phyloP scores from a whole-genome alignment of 1,284 basidiomycete genomes.

The Papiliotrema fonsecae region DNA sequence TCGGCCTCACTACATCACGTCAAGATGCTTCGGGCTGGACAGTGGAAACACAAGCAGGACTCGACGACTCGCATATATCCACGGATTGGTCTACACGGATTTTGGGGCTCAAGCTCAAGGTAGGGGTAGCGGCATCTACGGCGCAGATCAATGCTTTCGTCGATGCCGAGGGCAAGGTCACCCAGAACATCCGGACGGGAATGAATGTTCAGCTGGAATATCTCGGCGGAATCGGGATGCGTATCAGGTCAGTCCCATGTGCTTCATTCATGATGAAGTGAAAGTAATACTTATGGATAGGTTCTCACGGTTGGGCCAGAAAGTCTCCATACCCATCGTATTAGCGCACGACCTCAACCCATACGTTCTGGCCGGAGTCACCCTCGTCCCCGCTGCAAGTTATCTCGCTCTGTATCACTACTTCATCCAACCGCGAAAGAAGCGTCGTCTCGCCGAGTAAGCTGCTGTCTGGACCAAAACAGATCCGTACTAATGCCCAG shows the following conservation, averaged over 20 bases:
- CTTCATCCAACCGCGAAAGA: slow-evolving; percentile 56
- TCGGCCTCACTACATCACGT: slow-evolving; percentile 38
- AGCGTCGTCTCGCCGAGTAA: slow-evolving; percentile 51
- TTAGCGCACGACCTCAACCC: slow-evolving; percentile 53
- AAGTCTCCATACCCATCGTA: slow-evolving; percentile 56
- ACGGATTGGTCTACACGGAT: slow-evolving; percentile 48
- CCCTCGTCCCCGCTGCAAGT: slow-evolving; percentile 55
- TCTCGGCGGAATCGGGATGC: slow-evolving; percentile 33
- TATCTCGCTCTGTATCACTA: slow-evolving; percentile 57
- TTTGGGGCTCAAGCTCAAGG: slow-evolving; percentile 49
- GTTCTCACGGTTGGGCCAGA: slow-evolving; percentile 53
- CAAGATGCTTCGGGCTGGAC: slow-evolving; percentile 43
- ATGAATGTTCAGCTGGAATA: slow-evolving; percentile 29
- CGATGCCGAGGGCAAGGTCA: slow-evolving; percentile 38
- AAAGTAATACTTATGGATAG: slow-evolving; percentile 14
- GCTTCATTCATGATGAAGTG: not conserved
- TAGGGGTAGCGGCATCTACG: slow-evolving; percentile 40
- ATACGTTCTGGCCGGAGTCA: slow-evolving; percentile 51
- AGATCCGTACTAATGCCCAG: slow-evolving; percentile 13
- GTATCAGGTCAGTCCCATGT: slow-evolving; percentile 21
- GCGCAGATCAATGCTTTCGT: slow-evolving; percentile 33
- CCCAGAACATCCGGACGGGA: slow-evolving; percentile 32
- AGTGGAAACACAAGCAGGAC: slow-evolving; percentile 36
- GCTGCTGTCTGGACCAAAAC: slow-evolving; percentile 21
- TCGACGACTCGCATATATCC: slow-evolving; percentile 31